These are phyloP conservation scores for Exophiala sp. DNA, from an alignment of 2,329 filamentous ascomycete species.

Conservation along the genomic window DNA sequence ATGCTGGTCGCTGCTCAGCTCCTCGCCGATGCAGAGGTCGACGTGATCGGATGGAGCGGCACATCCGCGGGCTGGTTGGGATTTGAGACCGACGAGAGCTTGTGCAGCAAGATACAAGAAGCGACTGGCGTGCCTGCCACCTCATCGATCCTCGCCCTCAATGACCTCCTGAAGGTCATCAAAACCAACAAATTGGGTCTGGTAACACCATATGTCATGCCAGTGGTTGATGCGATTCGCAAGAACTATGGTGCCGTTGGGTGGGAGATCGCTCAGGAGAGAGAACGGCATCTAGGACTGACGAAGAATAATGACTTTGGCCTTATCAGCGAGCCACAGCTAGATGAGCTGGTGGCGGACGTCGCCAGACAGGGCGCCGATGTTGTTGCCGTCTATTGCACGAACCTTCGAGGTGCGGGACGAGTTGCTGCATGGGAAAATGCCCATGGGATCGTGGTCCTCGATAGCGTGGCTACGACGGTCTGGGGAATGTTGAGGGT, in stretches of 20 bases:
- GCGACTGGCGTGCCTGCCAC: conserved; percentile 37
- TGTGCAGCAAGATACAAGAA: conserved; percentile 37
- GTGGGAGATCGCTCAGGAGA: conserved; percentile 32
- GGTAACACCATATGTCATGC: conserved; percentile 41
- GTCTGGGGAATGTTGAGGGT: conserved; percentile 39
- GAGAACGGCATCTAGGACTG: conserved; percentile 31
- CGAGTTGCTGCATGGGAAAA: conserved; percentile 37
- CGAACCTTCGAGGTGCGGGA: conserved; percentile 40
- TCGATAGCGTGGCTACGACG: conserved; percentile 42
- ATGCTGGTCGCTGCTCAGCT: conserved; percentile 35
- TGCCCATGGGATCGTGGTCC: conserved; percentile 32
- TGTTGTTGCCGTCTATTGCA: conserved; percentile 41
- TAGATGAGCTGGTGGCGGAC: conserved; percentile 28
- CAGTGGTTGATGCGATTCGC: conserved; percentile 38
- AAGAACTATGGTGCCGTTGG: conserved; percentile 35
- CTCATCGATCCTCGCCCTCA: conserved; percentile 39
- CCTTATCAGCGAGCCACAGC: conserved; percentile 31
- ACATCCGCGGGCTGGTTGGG: conserved; percentile 38
- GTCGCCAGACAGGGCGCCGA: conserved; percentile 30
- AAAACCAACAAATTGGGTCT: conserved; percentile 33
- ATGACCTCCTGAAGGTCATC: conserved; percentile 32
- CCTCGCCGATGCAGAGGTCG: conserved; percentile 36
- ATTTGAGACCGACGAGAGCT: conserved; percentile 38
- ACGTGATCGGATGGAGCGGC: conserved; percentile 39
- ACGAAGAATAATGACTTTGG: conserved; percentile 38